These are phyloP conservation scores for Hamamelis virginiana DNA, from an alignment of 164 flowering plant genomes.

Conservation along the genomic window DNA sequence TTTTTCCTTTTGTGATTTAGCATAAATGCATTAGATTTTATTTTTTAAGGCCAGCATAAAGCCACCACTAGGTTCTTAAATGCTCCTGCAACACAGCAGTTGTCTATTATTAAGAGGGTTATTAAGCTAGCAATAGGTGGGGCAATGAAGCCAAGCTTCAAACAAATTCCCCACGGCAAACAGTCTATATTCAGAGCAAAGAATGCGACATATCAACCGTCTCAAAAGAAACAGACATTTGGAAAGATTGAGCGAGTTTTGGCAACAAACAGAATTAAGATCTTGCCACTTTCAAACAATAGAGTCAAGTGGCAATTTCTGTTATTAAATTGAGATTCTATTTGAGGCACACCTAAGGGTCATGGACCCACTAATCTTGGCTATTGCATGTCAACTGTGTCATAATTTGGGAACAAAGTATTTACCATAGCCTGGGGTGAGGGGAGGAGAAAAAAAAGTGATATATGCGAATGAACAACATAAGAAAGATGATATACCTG, in stretches of 20 bases:
- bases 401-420: no score
- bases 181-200: background rate
- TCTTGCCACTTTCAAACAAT: background rate
- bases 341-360: background rate
- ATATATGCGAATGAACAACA: background rate
- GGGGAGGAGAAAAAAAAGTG: background rate
- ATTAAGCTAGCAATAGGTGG: background rate
- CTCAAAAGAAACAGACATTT: background rate
- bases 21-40: background rate
- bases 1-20: background rate
- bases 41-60: background rate
- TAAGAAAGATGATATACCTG: conserved; percentile 39
- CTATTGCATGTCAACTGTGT: no score
- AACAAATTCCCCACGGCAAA: no score
- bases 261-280: background rate
- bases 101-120: background rate
- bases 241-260: background rate
- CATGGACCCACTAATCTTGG: background rate
- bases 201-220: background rate
- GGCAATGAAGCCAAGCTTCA: no score
- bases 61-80: background rate
- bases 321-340: background rate
- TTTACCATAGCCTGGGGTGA: no score
- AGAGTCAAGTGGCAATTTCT: background rate
- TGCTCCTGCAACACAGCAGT: background rate